Conservation (phyloP, 2,329 filamentous ascomycete species). For the Dactylellina leptospora region DNA sequence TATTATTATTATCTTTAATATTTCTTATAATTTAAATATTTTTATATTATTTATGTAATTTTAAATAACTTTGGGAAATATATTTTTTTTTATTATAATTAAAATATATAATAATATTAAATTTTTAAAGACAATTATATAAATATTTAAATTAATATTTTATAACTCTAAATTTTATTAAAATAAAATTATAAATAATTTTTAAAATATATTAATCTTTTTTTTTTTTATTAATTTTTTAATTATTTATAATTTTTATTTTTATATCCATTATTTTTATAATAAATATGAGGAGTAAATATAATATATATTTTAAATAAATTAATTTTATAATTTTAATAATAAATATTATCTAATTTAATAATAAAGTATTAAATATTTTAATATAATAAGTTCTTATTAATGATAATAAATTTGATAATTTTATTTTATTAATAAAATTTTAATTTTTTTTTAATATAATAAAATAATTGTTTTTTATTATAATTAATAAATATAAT, state of each 20-base stretch:
- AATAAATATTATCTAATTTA: neutral
- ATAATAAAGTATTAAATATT: slow-evolving; percentile 2
- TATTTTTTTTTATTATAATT: neutral
- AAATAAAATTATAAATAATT: neutral
- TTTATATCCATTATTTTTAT: too few relatives aligned
- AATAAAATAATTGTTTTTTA: neutral
- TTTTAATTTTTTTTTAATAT: neutral
- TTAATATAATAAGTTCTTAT: neutral
- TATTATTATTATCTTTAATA: neutral
- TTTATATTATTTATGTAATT: neutral
- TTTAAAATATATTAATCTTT: neutral
- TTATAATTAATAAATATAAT: neutral
- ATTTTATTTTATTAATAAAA: neutral
- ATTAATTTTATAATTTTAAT: slow-evolving; percentile 4
- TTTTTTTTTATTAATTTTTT: neutral
- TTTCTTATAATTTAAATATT: neutral
- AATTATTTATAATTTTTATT: neutral
- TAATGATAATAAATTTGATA: neutral
- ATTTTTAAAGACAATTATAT: neutral
- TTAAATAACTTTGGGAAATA: neutral
- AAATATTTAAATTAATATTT: slow-evolving; percentile 7
- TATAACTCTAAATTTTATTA: neutral
- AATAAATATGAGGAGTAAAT: neutral
- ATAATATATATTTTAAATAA: neutral
- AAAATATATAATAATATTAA: neutral